These are phyloP conservation scores for Liriodendron chinense DNA, from an alignment of 164 flowering plant genomes.

Conservation along the genomic window DNA sequence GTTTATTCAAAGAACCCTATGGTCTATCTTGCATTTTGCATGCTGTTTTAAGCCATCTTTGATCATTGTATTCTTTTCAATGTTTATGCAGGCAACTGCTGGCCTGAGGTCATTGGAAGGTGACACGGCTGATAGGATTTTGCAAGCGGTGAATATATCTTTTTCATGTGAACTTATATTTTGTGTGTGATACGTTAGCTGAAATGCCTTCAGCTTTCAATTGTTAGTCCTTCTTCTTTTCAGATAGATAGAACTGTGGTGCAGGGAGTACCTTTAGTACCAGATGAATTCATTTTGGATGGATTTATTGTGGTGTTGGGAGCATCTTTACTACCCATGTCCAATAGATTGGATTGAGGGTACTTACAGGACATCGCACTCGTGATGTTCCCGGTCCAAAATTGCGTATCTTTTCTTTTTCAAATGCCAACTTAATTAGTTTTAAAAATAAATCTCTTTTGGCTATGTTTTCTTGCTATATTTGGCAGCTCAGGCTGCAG, in stretches of 20 bases:
- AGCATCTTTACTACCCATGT: not conserved
- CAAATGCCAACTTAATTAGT: too few relatives aligned
- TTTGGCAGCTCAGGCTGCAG: too few relatives aligned
- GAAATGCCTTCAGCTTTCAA: not conserved
- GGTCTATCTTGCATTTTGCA: not conserved
- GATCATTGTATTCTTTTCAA: not conserved
- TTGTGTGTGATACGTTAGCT: not conserved
- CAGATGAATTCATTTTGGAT: not conserved
- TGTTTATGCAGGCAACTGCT: constrained; percentile 83
- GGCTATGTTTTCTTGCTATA: too few relatives aligned
- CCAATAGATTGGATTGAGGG: not conserved
- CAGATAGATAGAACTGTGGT: not conserved
- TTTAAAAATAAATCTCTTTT: too few relatives aligned
- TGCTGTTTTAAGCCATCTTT: not conserved
- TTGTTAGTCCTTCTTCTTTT: not conserved
- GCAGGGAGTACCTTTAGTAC: not conserved
- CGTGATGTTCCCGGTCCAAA: not conserved
- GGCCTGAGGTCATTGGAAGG: constrained; percentile 78
- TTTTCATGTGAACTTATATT: not conserved
- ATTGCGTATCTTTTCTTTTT: not conserved
- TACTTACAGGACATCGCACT: not conserved
- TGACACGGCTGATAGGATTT: constrained; percentile 77
- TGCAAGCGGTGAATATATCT: constrained; percentile 60
- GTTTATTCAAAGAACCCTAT: not conserved
- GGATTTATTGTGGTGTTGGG: not conserved